Conservation (phyloP, 2,329 filamentous ascomycete genomes). For the Ascochyta rabiei region DNA sequence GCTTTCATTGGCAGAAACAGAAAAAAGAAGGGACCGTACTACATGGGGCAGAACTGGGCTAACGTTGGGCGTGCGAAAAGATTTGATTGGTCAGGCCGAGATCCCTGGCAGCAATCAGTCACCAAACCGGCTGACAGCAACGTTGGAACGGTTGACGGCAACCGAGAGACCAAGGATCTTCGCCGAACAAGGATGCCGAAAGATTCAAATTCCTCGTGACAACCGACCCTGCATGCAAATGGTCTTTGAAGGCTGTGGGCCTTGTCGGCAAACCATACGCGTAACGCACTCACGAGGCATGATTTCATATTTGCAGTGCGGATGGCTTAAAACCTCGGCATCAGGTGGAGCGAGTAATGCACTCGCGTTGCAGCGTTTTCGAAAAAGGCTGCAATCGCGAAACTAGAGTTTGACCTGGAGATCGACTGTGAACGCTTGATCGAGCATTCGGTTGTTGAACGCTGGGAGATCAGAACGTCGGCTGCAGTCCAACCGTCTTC, state of each 20-base stretch:
- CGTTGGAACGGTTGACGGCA: neutral
- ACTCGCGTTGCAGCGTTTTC: neutral
- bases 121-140: neutral
- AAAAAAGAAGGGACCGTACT: neutral
- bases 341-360: neutral
- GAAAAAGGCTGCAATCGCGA: neutral
- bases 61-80: neutral
- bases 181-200: neutral
- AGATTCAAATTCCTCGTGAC: neutral
- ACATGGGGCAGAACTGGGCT: slow-evolving; percentile 2
- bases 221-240: neutral
- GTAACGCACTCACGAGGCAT: slow-evolving; percentile 1
- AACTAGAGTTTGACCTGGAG: neutral
- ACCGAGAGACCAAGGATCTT: neutral
- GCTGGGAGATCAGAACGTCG: neutral
- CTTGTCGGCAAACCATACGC: neutral
- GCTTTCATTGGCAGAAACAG: neutral
- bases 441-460: neutral
- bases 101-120: neutral
- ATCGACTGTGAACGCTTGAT: neutral
- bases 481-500: slow-evolving; percentile 1
- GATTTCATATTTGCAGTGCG: slow-evolving; percentile 3
- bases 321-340: neutral
- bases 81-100: slow-evolving; percentile 1
- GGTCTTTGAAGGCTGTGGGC: neutral